Evolutionary conservation across 208 protist genomes (phyloP).

Genomic region (Herpetomonas samuelpessoai): DNA sequence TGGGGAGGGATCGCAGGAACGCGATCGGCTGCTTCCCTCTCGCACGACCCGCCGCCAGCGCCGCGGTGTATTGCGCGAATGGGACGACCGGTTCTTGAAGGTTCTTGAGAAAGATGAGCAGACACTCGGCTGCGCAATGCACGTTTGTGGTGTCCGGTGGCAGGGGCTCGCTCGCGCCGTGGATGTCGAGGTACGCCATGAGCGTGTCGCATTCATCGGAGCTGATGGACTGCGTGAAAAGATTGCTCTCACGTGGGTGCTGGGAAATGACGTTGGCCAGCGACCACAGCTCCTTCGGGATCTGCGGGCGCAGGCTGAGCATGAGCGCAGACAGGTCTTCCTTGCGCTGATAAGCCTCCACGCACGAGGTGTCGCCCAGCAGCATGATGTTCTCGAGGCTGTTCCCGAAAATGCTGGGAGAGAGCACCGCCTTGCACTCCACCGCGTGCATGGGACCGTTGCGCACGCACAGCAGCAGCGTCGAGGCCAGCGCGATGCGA

Average conservation of each 20-base stretch:
- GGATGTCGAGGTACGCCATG: conserved; percentile 71
- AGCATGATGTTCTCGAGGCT: conserved; percentile 66
- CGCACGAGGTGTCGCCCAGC: conserved; percentile 49
- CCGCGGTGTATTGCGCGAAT: conserved; percentile 46
- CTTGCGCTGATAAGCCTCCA: conserved; percentile 56
- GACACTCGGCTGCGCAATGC: conserved; percentile 55
- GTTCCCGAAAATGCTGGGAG: conserved; percentile 81
- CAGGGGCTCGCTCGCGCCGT: conserved; percentile 25
- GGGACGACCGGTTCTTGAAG: conserved; percentile 85
- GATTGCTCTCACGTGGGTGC: conserved; percentile 36
- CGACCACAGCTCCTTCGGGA: conserved; percentile 90
- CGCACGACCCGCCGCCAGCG: conserved; percentile 51
- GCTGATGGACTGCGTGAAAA: conserved; percentile 61
- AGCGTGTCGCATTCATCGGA: conserved; percentile 38
- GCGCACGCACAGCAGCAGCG: conserved; percentile 58
- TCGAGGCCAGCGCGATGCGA: conserved; percentile 37
- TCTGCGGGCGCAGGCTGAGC: conserved; percentile 37
- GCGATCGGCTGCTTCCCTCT: conserved; percentile 44
- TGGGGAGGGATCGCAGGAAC: conserved; percentile 76
- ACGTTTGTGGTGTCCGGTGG: conserved; percentile 28
- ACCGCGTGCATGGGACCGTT: conserved; percentile 51
- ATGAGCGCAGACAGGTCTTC: conserved; percentile 30
- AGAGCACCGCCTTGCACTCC: conserved; percentile 55
- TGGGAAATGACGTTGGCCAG: conserved; percentile 59
- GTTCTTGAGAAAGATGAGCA: conserved; percentile 70